Conservation (phyloP, 1,284 basidiomycete genomes). For the Cutaneotrichosporon dermatis region DNA sequence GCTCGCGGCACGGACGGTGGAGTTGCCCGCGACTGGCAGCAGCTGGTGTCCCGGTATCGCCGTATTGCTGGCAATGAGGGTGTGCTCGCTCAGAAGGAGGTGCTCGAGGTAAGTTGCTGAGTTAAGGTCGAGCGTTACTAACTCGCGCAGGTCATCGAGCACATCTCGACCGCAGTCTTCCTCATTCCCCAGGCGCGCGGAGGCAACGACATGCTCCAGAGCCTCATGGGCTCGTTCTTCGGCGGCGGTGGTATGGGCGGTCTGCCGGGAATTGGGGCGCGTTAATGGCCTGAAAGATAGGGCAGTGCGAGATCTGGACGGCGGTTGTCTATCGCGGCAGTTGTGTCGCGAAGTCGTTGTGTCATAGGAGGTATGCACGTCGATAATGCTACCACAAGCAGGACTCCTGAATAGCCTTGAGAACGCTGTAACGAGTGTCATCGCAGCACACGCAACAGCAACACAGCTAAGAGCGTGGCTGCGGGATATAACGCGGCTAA, state of each 20-base stretch:
- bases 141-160: constrained; percentile 55
- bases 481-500: too few relatives aligned
- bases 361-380: background rate
- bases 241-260: constrained; percentile 55
- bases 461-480: too few relatives aligned
- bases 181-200: constrained; percentile 67
- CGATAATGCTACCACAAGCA: background rate
- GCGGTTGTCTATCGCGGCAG: too few relatives aligned
- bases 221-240: constrained; percentile 76
- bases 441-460: too few relatives aligned
- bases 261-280: constrained; percentile 4
- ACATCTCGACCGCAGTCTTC: constrained; percentile 63
- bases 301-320: too few relatives aligned
- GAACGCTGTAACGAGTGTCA: too few relatives aligned
- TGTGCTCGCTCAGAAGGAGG: constrained; percentile 60
- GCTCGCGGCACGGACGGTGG: constrained; percentile 58
- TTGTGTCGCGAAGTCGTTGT: background rate
- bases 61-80: constrained; percentile 55
- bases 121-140: too few relatives aligned
- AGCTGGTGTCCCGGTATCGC: constrained; percentile 71
- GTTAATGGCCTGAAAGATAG: background rate
- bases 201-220: constrained; percentile 72
- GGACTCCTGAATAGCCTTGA: too few relatives aligned
- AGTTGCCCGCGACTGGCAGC: constrained; percentile 65
- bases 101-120: constrained; percentile 61